phyloP scores from a whole-genome alignment of 371 early-diverging fungal species.

The Actinomortierella ambigua region DNA sequence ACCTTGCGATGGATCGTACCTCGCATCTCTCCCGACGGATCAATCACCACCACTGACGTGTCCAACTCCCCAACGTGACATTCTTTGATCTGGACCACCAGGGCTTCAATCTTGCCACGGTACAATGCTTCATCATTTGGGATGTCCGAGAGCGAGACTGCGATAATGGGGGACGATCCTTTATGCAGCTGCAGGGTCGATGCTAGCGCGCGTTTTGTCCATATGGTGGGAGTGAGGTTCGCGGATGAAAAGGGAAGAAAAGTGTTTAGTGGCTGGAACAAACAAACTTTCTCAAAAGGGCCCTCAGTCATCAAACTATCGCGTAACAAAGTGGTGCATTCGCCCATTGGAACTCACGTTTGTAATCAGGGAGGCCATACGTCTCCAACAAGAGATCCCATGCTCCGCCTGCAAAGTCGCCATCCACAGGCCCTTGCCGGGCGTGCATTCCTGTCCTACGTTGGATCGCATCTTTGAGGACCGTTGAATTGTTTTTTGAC shows the following conservation, averaged over 20 bases:
- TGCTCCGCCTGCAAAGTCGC: conserved; percentile 26
- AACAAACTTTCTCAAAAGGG: too few relatives aligned
- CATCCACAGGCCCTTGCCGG: conserved; percentile 28
- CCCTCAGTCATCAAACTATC: too few relatives aligned
- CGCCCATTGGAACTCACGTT: conserved; percentile 26
- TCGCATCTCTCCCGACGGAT: conserved; percentile 44
- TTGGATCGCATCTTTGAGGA: conserved; percentile 1
- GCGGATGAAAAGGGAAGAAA: too few relatives aligned
- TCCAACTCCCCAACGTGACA: conserved; percentile 30
- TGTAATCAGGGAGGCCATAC: conserved; percentile 22
- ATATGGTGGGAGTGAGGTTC: background rate
- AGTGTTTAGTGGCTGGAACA: too few relatives aligned
- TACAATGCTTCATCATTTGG: conserved; percentile 15
- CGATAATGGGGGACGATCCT: conserved; percentile 12
- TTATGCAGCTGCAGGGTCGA: conserved; percentile 22
- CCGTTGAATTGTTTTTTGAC: conserved; percentile 17
- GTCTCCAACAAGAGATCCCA: conserved; percentile 32
- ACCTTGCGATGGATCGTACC: conserved; percentile 32
- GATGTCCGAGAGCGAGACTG: conserved; percentile 26
- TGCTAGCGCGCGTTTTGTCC: conserved; percentile 9
- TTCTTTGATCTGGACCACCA: conserved; percentile 37
- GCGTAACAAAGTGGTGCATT: too few relatives aligned
- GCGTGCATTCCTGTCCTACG: conserved; percentile 24
- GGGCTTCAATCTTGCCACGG: conserved; percentile 18
- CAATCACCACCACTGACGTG: conserved; percentile 31